Percentiles rank a stretch among this genome's conserved stretches.
Evolutionary conservation across 2,329 filamentous ascomycete species (phyloP).

Genomic region (Monosporascus sp.): DNA sequence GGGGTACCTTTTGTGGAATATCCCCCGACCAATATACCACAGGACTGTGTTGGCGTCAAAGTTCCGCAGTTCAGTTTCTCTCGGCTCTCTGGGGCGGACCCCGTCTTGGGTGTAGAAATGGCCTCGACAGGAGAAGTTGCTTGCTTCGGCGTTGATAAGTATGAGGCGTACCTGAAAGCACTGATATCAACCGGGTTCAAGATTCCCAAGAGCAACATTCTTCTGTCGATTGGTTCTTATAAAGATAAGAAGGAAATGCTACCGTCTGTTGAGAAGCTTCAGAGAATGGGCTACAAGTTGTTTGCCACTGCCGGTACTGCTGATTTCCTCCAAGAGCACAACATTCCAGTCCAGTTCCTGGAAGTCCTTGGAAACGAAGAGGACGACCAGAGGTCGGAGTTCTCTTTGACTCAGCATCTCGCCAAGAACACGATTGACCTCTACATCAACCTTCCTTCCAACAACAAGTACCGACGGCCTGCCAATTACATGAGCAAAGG

Average conservation of each 20-base stretch:
- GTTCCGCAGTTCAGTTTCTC: conserved; percentile 99
- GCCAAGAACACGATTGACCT: conserved; percentile 97
- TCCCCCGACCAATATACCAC: conserved; percentile 67
- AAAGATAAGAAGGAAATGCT: conserved; percentile 99
- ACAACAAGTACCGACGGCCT: conserved; percentile 91
- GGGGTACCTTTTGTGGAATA: conserved; percentile 77
- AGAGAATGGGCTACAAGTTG: conserved; percentile 88
- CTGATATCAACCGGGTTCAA: conserved; percentile 94
- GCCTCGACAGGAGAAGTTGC: conserved; percentile 97
- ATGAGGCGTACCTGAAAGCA: conserved; percentile 96
- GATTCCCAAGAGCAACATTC: conserved; percentile 89
- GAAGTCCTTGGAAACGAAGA: conserved; percentile 76
- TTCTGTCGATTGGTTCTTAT: conserved; percentile 92
- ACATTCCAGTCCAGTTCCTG: conserved; percentile 86
- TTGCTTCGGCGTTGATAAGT: conserved; percentile 92
- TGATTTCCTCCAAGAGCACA: conserved; percentile 91
- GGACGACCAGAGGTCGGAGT: conserved; percentile 87
- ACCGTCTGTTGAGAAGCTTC: conserved; percentile 82
- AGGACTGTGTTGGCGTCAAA: conserved; percentile 90
- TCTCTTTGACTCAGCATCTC: conserved; percentile 92
- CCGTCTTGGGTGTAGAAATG: conserved; percentile 97
- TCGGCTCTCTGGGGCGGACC: conserved; percentile 89
- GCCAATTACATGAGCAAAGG: conserved; percentile 99
- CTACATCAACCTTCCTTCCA: conserved; percentile 99
- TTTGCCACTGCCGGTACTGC: conserved; percentile 96